These are phyloP conservation scores for Fusarium napiforme DNA, from an alignment of 2,329 filamentous ascomycete genomes.

Conservation along the genomic window DNA sequence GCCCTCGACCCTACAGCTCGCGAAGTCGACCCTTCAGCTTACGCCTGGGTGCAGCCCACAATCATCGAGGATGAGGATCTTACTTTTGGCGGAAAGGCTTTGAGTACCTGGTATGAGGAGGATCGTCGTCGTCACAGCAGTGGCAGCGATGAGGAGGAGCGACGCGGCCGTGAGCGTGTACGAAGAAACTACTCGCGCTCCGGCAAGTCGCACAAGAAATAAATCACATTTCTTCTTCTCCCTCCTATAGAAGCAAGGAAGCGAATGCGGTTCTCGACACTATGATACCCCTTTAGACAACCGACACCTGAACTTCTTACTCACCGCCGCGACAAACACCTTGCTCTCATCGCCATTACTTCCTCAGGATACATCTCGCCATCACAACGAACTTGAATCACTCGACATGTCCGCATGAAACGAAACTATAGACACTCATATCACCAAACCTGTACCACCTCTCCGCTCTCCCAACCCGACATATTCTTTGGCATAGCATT, in stretches of 20 bases:
- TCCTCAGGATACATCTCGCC: neutral
- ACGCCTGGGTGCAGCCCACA: constrained; percentile 63
- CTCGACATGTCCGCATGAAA: constrained; percentile 32
- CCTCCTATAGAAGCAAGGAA: constrained; percentile 2
- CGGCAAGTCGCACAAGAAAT: constrained; percentile 48
- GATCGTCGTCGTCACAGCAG: constrained; percentile 59
- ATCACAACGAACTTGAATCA: constrained; percentile 25
- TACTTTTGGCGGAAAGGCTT: constrained; percentile 69
- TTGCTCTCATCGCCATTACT: constrained; percentile 17
- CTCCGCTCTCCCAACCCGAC: constrained; percentile 19
- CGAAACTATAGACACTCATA: constrained; percentile 39
- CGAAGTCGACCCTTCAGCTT: constrained; percentile 50
- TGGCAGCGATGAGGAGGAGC: constrained; percentile 53
- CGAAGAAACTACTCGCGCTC: constrained; percentile 45
- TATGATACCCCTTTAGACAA: constrained; percentile 38
- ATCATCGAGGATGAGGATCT: constrained; percentile 71
- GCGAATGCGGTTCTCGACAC: constrained; percentile 19
- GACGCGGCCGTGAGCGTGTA: constrained; percentile 53
- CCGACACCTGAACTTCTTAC: neutral
- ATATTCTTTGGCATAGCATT: constrained; percentile 19
- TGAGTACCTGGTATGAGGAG: constrained; percentile 71
- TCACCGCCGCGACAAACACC: constrained; percentile 8
- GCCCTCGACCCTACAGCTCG: constrained; percentile 48
- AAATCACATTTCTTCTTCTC: constrained; percentile 10
- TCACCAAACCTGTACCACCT: constrained; percentile 24